These are phyloP conservation scores for Fusarium lyarnte DNA, from an alignment of 2,329 filamentous ascomycete genomes.

Conservation along the genomic window DNA sequence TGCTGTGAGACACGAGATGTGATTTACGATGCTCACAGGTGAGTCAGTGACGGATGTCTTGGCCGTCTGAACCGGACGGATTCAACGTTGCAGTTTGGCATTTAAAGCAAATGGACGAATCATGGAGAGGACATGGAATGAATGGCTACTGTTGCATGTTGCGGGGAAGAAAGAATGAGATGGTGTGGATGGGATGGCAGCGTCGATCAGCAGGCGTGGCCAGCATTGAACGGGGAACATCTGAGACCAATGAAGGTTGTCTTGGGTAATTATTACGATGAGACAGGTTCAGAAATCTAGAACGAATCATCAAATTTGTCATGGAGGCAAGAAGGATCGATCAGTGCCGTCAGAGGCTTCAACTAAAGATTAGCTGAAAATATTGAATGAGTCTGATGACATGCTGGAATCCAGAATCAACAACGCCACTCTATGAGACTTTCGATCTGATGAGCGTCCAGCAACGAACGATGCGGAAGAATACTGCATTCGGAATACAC, in stretches of 20 bases:
- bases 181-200: conserved; percentile 11
- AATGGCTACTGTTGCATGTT: conserved; percentile 1
- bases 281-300: neutral
- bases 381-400: conserved; percentile 6
- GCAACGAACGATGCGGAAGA: neutral
- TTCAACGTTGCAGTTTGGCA: conserved; percentile 23
- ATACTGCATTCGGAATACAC: conserved; percentile 8
- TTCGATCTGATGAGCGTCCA: neutral
- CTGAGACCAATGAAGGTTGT: conserved; percentile 13
- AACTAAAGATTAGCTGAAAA: neutral
- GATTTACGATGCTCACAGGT: neutral
- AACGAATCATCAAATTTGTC: neutral
- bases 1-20: neutral
- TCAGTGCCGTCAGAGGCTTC: neutral
- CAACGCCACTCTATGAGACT: conserved; percentile 10
- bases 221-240: neutral
- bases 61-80: conserved; percentile 9
- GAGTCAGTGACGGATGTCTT: conserved; percentile 1
- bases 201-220: conserved; percentile 17
- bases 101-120: neutral
- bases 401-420: conserved; percentile 19
- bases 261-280: neutral
- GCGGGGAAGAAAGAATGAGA: conserved; percentile 7
- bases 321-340: neutral
- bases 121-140: neutral